Evolutionary conservation across 2,329 filamentous ascomycete species (phyloP).

Genomic region (Curvularia verruculosa): DNA sequence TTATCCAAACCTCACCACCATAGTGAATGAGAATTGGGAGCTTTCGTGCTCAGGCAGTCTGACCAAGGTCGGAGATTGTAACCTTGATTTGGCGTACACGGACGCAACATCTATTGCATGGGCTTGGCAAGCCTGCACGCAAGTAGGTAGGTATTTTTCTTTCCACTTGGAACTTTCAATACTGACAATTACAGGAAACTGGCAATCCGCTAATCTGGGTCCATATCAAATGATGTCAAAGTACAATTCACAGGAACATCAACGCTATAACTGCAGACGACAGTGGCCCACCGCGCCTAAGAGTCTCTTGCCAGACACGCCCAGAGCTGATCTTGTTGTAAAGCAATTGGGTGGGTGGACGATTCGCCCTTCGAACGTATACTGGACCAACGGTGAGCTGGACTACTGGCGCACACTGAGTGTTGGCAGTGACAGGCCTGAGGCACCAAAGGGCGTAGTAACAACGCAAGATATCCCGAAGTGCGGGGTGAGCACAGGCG

Average conservation of each 20-base stretch:
- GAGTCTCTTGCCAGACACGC: slow-evolving; percentile 30
- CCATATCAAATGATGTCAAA: slow-evolving; percentile 55
- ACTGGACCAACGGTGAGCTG: slow-evolving; percentile 58
- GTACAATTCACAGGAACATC: slow-evolving; percentile 54
- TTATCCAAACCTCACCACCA: slow-evolving; percentile 46
- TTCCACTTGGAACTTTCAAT: background rate
- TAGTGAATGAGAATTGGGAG: slow-evolving; percentile 49
- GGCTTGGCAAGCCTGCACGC: slow-evolving; percentile 61
- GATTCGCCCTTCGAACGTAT: slow-evolving; percentile 59
- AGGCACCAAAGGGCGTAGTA: slow-evolving; percentile 47
- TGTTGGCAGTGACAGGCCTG: slow-evolving; percentile 50
- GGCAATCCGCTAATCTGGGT: slow-evolving; percentile 58
- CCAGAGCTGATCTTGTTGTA: too few species aligned
- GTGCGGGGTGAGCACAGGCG: slow-evolving; percentile 49
- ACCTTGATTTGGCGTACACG: slow-evolving; percentile 49
- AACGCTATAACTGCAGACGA: slow-evolving; percentile 55
- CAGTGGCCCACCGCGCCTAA: slow-evolving; percentile 55
- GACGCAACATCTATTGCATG: slow-evolving; percentile 49
- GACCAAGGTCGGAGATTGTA: slow-evolving; percentile 41
- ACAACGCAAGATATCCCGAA: slow-evolving; percentile 9
- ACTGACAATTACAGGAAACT: slow-evolving; percentile 47
- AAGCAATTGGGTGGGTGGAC: slow-evolving; percentile 57
- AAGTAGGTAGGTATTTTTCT: slow-evolving; percentile 51
- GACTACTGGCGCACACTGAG: slow-evolving; percentile 60
- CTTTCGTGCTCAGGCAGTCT: slow-evolving; percentile 51